Evolutionary conservation across 768 basidiomycete species (phyloP), one percentile per base, ranked within the genome.

Genomic region (Filobasidium floriforme): DNA sequence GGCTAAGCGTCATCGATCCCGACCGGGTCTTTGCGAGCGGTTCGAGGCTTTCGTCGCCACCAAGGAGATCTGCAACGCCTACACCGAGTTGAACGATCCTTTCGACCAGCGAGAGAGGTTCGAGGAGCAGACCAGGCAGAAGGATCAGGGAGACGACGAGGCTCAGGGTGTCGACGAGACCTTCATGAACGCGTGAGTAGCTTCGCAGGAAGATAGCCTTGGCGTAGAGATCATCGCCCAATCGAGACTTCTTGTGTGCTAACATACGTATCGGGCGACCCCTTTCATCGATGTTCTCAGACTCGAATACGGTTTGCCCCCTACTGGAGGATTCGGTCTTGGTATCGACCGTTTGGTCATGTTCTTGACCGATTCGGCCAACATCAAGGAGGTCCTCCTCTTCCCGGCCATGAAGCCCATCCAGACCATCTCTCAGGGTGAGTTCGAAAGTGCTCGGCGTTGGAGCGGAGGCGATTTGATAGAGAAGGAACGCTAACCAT

Each of bases 31-130:
- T 28, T 98, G 96, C 80, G 96, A 99, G 79, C 92, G 96, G 69
- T 99, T 99, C 81, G 96, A 99, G 79, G 91, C 86, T 10, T 99
- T 99, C 85, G 85, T 99, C 84, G 94, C 92, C 62, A 91, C 91
- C 66, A 93, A 96, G 83, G 94, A 97, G 80, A 87, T 98, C 80
- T 93, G 91, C 83, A 98, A 99, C 74, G 94, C 96, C 26, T 99
- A 99, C 79, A 99, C 96, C 49, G 96, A 99, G 83, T 85, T 99
- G 83, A 99, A 99, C 81, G 96, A 99, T 80, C 96, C 77, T n/a
- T 78, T 77, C 67, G 78, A 78, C 79, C 96, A 99, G 80, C 84
- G 92, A 41, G 81, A 90, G 73, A 86, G 96, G 69, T 99, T 99
- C 80, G 91, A 94, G 80, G 96, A 98, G 79, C 79, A 89, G 85